Evolutionary conservation across 371 early-diverging fungal genomes (phyloP).

Genomic region (Mucor racemosus): DNA sequence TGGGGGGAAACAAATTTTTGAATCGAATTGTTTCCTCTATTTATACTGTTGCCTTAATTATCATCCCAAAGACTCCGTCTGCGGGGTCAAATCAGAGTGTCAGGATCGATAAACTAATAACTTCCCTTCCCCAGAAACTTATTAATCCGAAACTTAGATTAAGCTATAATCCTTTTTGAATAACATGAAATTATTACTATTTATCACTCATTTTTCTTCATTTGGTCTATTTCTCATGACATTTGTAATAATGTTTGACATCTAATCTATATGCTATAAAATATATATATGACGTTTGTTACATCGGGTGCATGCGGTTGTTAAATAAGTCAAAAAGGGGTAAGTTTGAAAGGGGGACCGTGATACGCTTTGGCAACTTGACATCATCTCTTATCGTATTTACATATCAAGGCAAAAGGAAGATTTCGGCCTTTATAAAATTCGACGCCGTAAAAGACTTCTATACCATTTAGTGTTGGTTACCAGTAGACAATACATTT

Average conservation of each 20-base stretch:
- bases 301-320: neutral
- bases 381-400: conserved; percentile 3
- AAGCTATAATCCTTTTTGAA: neutral
- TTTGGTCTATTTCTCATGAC: conserved; percentile 3
- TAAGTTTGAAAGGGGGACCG: neutral
- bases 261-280: neutral
- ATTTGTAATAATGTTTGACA: neutral
- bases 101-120: neutral
- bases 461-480: neutral
- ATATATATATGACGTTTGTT: neutral
- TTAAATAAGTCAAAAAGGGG: neutral
- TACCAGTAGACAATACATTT: neutral
- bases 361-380: conserved; percentile 1
- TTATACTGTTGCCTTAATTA: conserved; percentile 5
- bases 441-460: conserved; percentile 4
- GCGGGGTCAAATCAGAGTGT: conserved; percentile 10
- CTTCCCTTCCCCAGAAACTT: neutral
- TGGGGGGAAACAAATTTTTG: neutral
- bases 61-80: conserved; percentile 3
- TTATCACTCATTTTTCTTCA: neutral
- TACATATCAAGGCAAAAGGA: conserved; percentile 10
- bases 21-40: conserved; percentile 4
- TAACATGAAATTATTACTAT: neutral
- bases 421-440: neutral
- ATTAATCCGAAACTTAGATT: neutral